Base-by-base conservation (phyloP, 1,284 basidiomycete genomes). In the Peniophora sp. region DNA sequence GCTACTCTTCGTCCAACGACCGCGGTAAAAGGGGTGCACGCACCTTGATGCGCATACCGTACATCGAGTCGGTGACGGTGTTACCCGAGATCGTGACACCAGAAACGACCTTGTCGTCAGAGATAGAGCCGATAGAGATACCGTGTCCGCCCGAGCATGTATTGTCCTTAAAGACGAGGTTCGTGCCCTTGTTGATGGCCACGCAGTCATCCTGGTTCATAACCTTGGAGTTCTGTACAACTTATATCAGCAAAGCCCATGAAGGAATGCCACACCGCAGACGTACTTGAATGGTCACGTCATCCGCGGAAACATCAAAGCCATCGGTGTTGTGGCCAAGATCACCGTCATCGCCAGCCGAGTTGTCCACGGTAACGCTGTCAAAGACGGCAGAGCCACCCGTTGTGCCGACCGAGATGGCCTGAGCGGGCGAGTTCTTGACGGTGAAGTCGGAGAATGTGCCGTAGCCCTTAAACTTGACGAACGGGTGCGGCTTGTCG, bases 91-190 rank as follows among this genome's bases (percentile, higher is more conserved):
- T 72, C 24, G 64, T 58, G 42, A 83, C 65, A 18, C 64, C 67
- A 0, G 70, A 69, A n/a, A 83, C 77, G 2, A 70, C 69, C 11
- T 62, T 66, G 44, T 68, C 60, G 1, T 73, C 75, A 23, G 58
- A 49, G 53, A 82, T 75, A 1, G 79, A 83, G 20, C 81, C 68
- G 23, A 85, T 70, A 3, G 78, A 81, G 52, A 81, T 74, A 34
- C 83, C 81, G 52, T 85, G 82, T 3, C 82, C 79, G 14, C 70
- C 68, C 1, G 66, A 64, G 61, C 83, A 85, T 20, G 68, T 71
- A 59, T 79, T 81, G 24, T 74, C 61, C 49, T 70, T 65, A 61
- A 83, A 78, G 47, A 72, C 58, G 53, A 85, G 78, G 60, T 77
- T 78, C 32, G 66, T 64, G 8, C 81, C 82, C 39, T 62, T 63